A percentile compares a stretch with the other conserved stretches of the same genome.
These are phyloP conservation scores for Drechslerella coelobrocha DNA, from an alignment of 2,329 filamentous ascomycete genomes.

Conservation along the genomic window DNA sequence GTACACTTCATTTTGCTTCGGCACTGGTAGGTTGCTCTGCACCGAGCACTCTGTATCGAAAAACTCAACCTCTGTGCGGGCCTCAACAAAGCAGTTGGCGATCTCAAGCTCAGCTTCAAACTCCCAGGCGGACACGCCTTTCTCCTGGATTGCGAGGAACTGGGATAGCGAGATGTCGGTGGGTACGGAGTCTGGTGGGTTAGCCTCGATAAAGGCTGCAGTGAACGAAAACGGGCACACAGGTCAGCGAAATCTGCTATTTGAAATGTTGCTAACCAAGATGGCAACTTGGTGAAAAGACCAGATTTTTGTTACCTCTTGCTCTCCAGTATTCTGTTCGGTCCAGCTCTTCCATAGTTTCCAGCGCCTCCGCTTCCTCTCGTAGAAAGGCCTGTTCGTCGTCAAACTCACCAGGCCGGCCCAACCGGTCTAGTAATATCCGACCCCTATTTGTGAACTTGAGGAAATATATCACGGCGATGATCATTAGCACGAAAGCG, in stretches of 20 bases:
- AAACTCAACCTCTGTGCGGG: constrained; percentile 95
- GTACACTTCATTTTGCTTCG: constrained; percentile 98
- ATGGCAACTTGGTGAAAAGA: not conserved
- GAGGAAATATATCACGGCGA: constrained; percentile 89
- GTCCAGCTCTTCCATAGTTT: constrained; percentile 92
- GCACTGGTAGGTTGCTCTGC: constrained; percentile 93
- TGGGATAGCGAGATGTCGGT: constrained; percentile 98
- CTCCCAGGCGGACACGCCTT: constrained; percentile 99
- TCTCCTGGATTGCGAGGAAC: constrained; percentile 97
- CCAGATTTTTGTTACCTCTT: constrained; percentile 71
- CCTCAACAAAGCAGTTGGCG: constrained; percentile 98
- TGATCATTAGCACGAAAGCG: constrained; percentile 78
- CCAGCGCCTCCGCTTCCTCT: constrained; percentile 93
- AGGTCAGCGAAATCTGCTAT: not conserved
- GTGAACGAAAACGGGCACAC: not conserved
- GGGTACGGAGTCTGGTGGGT: constrained; percentile 91
- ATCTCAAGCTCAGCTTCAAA: constrained; percentile 99
- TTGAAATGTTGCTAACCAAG: constrained; percentile 49
- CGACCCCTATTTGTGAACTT: constrained; percentile 85
- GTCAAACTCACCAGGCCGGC: constrained; percentile 92
- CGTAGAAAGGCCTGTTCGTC: constrained; percentile 93
- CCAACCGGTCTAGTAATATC: constrained; percentile 91
- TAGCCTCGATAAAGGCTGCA: constrained; percentile 87
- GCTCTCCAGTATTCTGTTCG: constrained; percentile 89
- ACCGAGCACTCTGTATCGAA: constrained; percentile 98